A percentile compares a stretch with the other conserved stretches of the same genome.
Evolutionary conservation across 495 filamentous ascomycete genomes (phyloP).

Genomic region (Tricharina praecox): DNA sequence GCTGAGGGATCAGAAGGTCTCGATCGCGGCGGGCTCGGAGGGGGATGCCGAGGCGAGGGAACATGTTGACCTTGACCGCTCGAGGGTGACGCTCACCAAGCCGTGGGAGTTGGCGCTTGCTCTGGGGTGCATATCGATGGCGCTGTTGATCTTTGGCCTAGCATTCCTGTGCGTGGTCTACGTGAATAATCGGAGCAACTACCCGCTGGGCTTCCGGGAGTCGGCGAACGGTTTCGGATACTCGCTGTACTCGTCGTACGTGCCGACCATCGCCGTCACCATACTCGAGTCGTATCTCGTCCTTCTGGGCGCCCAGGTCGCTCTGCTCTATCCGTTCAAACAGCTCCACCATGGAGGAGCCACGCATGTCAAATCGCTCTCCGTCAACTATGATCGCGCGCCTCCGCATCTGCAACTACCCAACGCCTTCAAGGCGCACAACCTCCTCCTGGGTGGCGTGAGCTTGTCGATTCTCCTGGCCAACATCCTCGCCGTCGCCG

Average conservation of each 20-base stretch:
- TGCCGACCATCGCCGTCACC: slow-evolving; percentile 32
- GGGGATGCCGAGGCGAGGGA: too few species aligned
- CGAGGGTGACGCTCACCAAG: too few species aligned
- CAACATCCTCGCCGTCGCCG: slow-evolving; percentile 6
- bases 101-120: too few species aligned
- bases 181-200: too few species aligned
- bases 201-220: too few species aligned
- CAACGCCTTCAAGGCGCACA: slow-evolving; percentile 27
- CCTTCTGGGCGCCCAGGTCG: slow-evolving; percentile 31
- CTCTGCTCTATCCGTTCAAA: slow-evolving; percentile 33
- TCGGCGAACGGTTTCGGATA: too few species aligned
- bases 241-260: slow-evolving; percentile 12
- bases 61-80: too few species aligned
- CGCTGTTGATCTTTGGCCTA: too few species aligned
- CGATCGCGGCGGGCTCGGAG: too few species aligned
- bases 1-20: background rate
- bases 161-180: too few species aligned
- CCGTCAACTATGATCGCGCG: slow-evolving; percentile 29
- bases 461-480: slow-evolving; percentile 8
- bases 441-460: slow-evolving; percentile 21
- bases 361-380: slow-evolving; percentile 23
- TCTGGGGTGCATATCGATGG: too few species aligned
- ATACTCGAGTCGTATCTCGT: slow-evolving; percentile 34
- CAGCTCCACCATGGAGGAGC: slow-evolving; percentile 27
- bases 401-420: slow-evolving; percentile 32